Percentiles rank a stretch among this genome's conserved stretches.
These are phyloP conservation scores for Acer campestre DNA, from an alignment of 345 rosid species.

Conservation along the genomic window DNA sequence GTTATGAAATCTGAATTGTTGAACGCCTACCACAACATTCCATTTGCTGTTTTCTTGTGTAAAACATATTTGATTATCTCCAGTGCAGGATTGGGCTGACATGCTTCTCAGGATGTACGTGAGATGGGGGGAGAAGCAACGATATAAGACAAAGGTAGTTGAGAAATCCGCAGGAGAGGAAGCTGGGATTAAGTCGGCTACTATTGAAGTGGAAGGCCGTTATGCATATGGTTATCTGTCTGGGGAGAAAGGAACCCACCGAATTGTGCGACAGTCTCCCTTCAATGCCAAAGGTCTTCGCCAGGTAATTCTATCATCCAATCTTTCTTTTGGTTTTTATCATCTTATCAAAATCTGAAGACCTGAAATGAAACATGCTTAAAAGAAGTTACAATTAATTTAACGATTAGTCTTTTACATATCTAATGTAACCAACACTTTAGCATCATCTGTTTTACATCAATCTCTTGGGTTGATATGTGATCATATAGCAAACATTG, in stretches of 20 bases:
- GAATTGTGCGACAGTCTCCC: constrained; percentile 96
- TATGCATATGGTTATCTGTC: constrained; percentile 92
- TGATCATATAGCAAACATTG: background rate
- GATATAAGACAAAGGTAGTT: constrained; percentile 78
- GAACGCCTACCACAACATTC: background rate
- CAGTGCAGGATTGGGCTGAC: constrained; percentile 99
- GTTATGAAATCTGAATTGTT: constrained; percentile 7
- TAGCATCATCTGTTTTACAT: background rate
- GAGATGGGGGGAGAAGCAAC: constrained; percentile 98
- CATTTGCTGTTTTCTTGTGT: constrained; percentile 21
- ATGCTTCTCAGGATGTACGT: constrained; percentile 95
- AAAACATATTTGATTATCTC: constrained; percentile 37
- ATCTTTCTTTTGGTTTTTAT: background rate
- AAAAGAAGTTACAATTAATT: background rate
- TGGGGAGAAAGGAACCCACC: constrained; percentile 96
- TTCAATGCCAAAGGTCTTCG: constrained; percentile 97
- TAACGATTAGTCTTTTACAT: background rate
- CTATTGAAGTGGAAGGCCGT: constrained; percentile 83
- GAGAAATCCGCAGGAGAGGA: constrained; percentile 93
- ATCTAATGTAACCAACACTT: no score
- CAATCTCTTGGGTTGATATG: background rate
- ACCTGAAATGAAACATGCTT: background rate
- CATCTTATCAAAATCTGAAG: background rate
- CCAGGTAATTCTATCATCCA: constrained; percentile 54
- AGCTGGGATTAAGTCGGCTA: constrained; percentile 96